Conservation (phyloP, 345 rosid species). For the Camelina sativa region DNA sequence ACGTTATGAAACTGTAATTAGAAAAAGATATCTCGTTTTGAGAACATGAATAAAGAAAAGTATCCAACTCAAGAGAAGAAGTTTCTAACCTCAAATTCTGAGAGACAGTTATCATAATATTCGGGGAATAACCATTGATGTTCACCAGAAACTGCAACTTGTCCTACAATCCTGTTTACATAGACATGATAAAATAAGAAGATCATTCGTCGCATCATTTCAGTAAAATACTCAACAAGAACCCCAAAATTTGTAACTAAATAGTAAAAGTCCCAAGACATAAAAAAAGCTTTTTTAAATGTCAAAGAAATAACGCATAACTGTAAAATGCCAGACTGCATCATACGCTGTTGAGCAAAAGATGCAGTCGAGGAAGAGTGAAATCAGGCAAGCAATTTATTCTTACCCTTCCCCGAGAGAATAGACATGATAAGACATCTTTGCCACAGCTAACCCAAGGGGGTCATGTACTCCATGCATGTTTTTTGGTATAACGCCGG, state of each 20-base stretch:
- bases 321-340: background rate
- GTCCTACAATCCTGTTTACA: slow-evolving; percentile 77
- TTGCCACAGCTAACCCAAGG: slow-evolving; percentile 80
- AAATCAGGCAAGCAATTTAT: slow-evolving; percentile 30
- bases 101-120: slow-evolving; percentile 47
- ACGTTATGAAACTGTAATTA: slow-evolving; percentile 66
- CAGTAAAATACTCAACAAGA: background rate
- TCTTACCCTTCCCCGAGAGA: slow-evolving; percentile 92
- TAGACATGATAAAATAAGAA: slow-evolving; percentile 22
- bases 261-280: slow-evolving; percentile 6
- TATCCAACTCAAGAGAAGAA: background rate
- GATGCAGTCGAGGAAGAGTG: slow-evolving; percentile 13
- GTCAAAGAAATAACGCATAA: background rate
- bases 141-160: slow-evolving; percentile 80
- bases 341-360: background rate
- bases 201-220: background rate
- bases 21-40: background rate
- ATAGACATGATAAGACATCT: slow-evolving; percentile 86
- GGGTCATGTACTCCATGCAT: slow-evolving; percentile 54
- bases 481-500: slow-evolving; percentile 47
- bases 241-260: background rate
- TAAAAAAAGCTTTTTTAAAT: background rate
- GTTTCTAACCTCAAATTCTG: slow-evolving; percentile 65
- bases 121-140: slow-evolving; percentile 77
- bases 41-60: background rate